phyloP scores from a whole-genome alignment of 805 yeast genomes.

The Candida saitoana region DNA sequence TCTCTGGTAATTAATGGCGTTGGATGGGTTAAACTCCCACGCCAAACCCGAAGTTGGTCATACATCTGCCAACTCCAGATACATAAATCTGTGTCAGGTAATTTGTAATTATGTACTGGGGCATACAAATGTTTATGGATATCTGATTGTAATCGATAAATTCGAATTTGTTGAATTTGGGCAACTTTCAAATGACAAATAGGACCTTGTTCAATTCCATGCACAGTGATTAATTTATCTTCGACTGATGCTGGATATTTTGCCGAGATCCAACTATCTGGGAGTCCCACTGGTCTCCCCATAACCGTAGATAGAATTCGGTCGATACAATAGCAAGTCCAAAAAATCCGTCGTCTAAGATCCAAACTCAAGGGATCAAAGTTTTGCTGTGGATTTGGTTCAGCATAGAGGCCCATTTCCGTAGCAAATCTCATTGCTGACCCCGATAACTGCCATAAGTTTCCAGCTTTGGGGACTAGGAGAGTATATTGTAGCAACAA shows the following conservation, averaged over 20 bases:
- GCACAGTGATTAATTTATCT: conserved; percentile 9
- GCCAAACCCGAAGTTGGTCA: conserved; percentile 11
- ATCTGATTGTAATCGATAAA: conserved; percentile 11
- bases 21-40: conserved; percentile 7
- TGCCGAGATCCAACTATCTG: conserved; percentile 12
- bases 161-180: conserved; percentile 10
- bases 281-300: conserved; percentile 11
- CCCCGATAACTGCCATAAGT: conserved; percentile 13
- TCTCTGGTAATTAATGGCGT: conserved; percentile 12
- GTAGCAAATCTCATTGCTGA: conserved; percentile 13
- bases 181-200: conserved; percentile 12
- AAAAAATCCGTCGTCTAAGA: conserved; percentile 10
- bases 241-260: conserved; percentile 11
- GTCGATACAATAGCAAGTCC: conserved; percentile 13
- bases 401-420: conserved; percentile 12
- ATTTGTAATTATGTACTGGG: conserved; percentile 1
- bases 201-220: conserved; percentile 8
- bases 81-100: conserved; percentile 3
- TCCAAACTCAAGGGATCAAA: conserved; percentile 11
- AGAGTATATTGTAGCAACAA: conserved; percentile 11
- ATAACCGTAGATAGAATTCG: conserved; percentile 10
- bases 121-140: conserved; percentile 10
- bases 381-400: conserved; percentile 9
- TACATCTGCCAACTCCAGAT: conserved; percentile 14
- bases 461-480: conserved; percentile 13